Base-by-base conservation (phyloP, 2,329 filamentous ascomycete genomes). In the Scortechinia acanthostroma region DNA sequence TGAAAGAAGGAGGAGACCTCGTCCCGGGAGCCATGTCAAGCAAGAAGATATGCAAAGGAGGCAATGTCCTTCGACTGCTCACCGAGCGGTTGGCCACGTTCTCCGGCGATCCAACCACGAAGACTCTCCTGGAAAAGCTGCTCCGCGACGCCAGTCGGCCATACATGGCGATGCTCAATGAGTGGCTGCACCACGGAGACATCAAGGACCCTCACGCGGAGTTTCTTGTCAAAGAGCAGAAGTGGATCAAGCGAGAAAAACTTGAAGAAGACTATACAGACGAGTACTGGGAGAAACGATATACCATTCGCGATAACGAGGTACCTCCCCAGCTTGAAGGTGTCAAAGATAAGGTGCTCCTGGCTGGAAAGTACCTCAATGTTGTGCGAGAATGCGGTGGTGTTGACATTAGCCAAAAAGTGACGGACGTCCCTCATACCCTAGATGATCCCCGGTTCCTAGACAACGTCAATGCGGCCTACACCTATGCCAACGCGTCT, bases 221-320 rank as follows among this genome's bases (percentile, higher is more conserved):
- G 61, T 98, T 98, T 53, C 68, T 98, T 45, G 83, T 98, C 58
- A 94, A 94, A 58, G 93, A 97, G 62, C 89, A 95, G 55, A 94
- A 91, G 63, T 95, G 91, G 57, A 96, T 98, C 54, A 85, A 86
- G 47, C 80, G 93, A 33, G 93, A 97, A 60, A 78, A 88, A 48
- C 70, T 98, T 2, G 90, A 97, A 58, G 85, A 95, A 58, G 93
- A 98, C 61, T 98, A 97, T 57, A 98, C 91, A 0, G 93, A 98
- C 61, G 93, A 98, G 58, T 98, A 98, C 63, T 98, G 93, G 93
- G 93, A 98, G 61, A 89, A 95, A 58, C 78, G 93, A 50, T 98
- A 98, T 59, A 97, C 93, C 3, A 86, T 98, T 50, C 84, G 93
- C 48, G 89, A 95, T 49, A 82, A 88, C 43, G 87, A 95, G 48